These are phyloP conservation scores for Camelina neglecta DNA, from an alignment of 345 rosid genomes.

Conservation along the genomic window DNA sequence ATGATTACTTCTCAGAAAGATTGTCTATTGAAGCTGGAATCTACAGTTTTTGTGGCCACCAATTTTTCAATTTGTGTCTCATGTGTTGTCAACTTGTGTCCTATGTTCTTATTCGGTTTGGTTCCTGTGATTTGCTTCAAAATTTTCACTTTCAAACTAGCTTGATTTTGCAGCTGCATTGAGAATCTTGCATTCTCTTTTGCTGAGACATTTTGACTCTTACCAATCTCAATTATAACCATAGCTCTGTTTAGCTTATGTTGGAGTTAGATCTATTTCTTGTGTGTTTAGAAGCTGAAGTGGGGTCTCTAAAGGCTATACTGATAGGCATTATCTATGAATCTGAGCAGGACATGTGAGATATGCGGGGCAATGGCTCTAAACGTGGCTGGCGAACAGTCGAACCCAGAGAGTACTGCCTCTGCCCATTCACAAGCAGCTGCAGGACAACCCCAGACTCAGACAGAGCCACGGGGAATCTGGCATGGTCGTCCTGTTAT, in stretches of 20 bases:
- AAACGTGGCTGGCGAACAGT: slow-evolving; percentile 52
- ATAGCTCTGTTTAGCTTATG: slow-evolving; percentile 1
- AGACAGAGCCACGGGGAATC: slow-evolving; percentile 50
- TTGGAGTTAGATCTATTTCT: slow-evolving; percentile 18
- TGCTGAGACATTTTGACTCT: slow-evolving; percentile 7
- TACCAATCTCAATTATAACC: slow-evolving; percentile 1
- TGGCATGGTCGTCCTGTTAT: slow-evolving; percentile 70
- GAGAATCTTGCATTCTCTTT: slow-evolving; percentile 17
- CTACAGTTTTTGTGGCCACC: slow-evolving; percentile 28
- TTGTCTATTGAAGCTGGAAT: slow-evolving; percentile 38
- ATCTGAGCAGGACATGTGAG: slow-evolving; percentile 59
- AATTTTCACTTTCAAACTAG: neutral
- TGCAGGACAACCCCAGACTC: slow-evolving; percentile 42
- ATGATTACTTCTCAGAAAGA: slow-evolving; percentile 35
- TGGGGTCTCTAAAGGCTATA: neutral
- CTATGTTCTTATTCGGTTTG: neutral
- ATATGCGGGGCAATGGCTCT: slow-evolving; percentile 63
- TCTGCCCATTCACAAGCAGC: slow-evolving; percentile 45
- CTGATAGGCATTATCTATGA: slow-evolving; percentile 23
- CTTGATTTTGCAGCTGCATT: slow-evolving; percentile 26
- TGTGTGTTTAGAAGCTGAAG: slow-evolving; percentile 20
- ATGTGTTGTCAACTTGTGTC: slow-evolving; percentile 36
- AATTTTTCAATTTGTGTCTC: slow-evolving; percentile 22
- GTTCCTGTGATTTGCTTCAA: slow-evolving; percentile 29
- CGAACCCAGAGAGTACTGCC: slow-evolving; percentile 40